Evolutionary conservation across 2,329 filamentous ascomycete species (phyloP), one percentile per base, ranked within the genome.

Genomic region (Alternaria alternata): DNA sequence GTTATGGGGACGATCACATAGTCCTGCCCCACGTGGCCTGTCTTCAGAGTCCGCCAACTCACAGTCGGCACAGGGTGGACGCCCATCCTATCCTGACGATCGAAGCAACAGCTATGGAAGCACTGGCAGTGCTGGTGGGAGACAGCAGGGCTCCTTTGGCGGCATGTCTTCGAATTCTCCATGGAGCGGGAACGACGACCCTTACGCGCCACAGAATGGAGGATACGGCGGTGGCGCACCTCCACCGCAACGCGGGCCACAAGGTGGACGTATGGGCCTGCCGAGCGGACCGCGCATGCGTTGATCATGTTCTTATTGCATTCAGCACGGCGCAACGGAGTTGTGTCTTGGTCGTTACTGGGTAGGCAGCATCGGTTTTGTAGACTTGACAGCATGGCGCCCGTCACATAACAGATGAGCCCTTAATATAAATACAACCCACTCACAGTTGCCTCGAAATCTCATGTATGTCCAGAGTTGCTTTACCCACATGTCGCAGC

Each of bases 1-100:
- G 63, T 81, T 97, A 46, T 93, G 93, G 84, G 88, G 87, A 22
- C 83, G 85, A 66, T 86, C 86, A 43, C 82, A 82, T 48, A 89
- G 87, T 65, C 87, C 88, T 8, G 80, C 81, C 24, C 75, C 70
- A 60, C 75, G 70, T 51, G 63, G 69, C 6, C 54, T 67, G 7
- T 67, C 74, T 22, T 54, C 54, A 20, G 67, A 69, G n/a, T 71
- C 72, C 12, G 58, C 59, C 22, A 62, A 38, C 34, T 47, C 63
- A n/a, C 68, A 73, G 38, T 57, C 68, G 3, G 53, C 53, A 12
- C 65, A 66, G 54, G 60, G 64, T 5, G 65, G 61, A 46, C 62
- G 72, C 39, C 42, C 69, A 36, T 71, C 75, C 1, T 77, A 77
- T 60, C 72, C 73, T 1, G 75, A 78, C 38, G 72, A 76, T 7